Evolutionary conservation across 1,284 basidiomycete species (phyloP), one percentile per base, ranked within the genome.

Genomic region (Moniliophthora roreri): DNA sequence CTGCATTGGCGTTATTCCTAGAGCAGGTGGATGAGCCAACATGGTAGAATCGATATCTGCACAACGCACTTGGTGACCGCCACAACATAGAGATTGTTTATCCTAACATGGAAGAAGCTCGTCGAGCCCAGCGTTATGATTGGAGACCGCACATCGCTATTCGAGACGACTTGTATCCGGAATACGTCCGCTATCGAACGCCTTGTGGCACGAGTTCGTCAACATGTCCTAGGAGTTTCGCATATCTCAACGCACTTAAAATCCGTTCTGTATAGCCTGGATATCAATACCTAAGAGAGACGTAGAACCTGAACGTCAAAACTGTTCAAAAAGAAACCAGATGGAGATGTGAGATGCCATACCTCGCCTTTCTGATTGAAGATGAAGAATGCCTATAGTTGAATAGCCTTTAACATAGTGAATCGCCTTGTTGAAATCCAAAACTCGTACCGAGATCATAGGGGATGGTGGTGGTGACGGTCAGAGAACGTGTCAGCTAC

Each of bases 281-380:
- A 96, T 66, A 97, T 97, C 63, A 98, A 82, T 63, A 97, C 93
- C 92, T 96, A 63, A 23, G 36, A 39, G 23, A 38, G 44, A 47
- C 36, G 45, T 54, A 50, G 54, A 16, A 32, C 21, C 11, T 41
- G 15, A 45, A 35, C 24, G 35, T 34, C 16, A 28, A 32, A 11
- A 16, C 20, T 9, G 28, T 32, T 32, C 28, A 32, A 32, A 32
- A 32, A 10, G 23, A 18, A 26, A 53, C 35, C 41, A n/a, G 21
- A 28, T n/a, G 24, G 49, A 36, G 47, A 44, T 81, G 54, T 61
- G 11, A 32, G n/a, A 6, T 32, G 28, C 6, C 28, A 32, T 32
- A 94, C 93, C 83, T 98, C 95, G 67, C 95, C 95, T 73, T 97
- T 97, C 72, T 94, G 92, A 67, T 96, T 98, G 80, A 97, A 97